Conservation (phyloP, 1,139 yeast species). For the Yarrowia galli region DNA sequence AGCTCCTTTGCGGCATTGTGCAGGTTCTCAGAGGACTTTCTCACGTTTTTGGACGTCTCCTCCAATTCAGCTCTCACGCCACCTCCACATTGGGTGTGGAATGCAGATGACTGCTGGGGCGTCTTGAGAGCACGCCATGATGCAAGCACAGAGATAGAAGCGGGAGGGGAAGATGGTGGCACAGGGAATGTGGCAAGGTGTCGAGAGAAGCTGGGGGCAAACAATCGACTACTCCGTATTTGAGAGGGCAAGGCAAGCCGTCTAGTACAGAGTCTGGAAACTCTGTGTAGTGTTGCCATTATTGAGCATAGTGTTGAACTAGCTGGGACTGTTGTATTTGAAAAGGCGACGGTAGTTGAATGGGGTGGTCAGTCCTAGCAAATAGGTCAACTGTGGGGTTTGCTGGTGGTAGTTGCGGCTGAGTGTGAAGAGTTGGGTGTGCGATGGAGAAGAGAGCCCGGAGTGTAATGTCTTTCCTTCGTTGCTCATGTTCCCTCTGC, state of each 20-base stretch:
- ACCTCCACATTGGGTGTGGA: background rate
- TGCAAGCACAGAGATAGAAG: too few species aligned
- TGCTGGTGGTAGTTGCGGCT: too few species aligned
- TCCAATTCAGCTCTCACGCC: constrained; percentile 23
- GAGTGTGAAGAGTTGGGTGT: background rate
- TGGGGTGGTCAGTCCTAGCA: constrained; percentile 18
- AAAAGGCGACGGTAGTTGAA: constrained; percentile 18
- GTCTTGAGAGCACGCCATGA: too few species aligned
- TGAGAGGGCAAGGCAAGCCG: constrained; percentile 30
- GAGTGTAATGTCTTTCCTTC: constrained; percentile 25
- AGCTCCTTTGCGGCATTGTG: constrained; percentile 13
- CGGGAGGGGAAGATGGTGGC: background rate
- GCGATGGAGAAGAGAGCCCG: constrained; percentile 7
- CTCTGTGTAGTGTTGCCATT: constrained; percentile 37
- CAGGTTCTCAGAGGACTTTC: constrained; percentile 13
- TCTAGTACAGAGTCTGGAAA: constrained; percentile 38
- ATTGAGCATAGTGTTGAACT: constrained; percentile 39
- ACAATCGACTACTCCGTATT: background rate
- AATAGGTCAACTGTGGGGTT: background rate
- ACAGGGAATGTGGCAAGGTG: background rate
- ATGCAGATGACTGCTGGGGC: too few species aligned
- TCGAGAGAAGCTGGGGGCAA: too few species aligned
- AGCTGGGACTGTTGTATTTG: constrained; percentile 30
- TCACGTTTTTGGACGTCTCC: constrained; percentile 16
- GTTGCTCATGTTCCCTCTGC: constrained; percentile 38